These are phyloP conservation scores for Paecilomyces dactylethromorphus DNA, from an alignment of 2,329 filamentous ascomycete species.

Conservation along the genomic window DNA sequence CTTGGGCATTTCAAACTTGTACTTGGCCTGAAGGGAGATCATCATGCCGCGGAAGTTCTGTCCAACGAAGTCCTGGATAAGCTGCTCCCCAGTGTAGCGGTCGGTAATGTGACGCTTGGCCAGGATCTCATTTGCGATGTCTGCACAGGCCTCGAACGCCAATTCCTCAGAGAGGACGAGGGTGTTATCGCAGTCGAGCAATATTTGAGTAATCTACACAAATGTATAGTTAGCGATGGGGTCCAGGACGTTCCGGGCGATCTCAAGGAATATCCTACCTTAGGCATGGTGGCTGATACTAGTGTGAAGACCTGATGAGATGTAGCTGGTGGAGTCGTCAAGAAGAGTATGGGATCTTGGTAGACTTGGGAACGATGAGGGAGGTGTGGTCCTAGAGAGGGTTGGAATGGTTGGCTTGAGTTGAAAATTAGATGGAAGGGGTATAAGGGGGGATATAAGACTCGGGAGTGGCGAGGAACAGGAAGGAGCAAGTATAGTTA, in stretches of 20 bases:
- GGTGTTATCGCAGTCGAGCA: slow-evolving; percentile 79
- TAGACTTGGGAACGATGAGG: too few relatives aligned
- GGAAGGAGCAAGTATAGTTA: slow-evolving; percentile 9
- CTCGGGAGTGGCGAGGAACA: slow-evolving; percentile 8
- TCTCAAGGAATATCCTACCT: slow-evolving; percentile 19
- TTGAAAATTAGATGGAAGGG: neutral
- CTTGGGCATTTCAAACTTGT: slow-evolving; percentile 62
- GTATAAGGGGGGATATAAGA: too few relatives aligned
- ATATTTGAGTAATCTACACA: slow-evolving; percentile 59
- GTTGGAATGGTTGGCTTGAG: neutral
- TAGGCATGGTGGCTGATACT: slow-evolving; percentile 16
- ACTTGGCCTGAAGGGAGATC: slow-evolving; percentile 64
- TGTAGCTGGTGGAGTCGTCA: neutral
- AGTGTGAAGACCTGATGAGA: neutral
- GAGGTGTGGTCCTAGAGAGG: neutral
- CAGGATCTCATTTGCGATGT: slow-evolving; percentile 81
- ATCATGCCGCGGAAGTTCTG: slow-evolving; percentile 96
- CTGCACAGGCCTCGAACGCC: slow-evolving; percentile 85
- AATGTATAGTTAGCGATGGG: slow-evolving; percentile 8
- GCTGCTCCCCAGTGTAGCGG: slow-evolving; percentile 69
- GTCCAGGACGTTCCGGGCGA: slow-evolving; percentile 2
- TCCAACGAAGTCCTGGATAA: slow-evolving; percentile 83
- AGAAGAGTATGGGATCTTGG: too few relatives aligned
- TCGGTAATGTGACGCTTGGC: slow-evolving; percentile 56
- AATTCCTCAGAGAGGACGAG: slow-evolving; percentile 86